phyloP scores from a whole-genome alignment of 75 land plant genomes.

The Ceratopteris richardii region DNA sequence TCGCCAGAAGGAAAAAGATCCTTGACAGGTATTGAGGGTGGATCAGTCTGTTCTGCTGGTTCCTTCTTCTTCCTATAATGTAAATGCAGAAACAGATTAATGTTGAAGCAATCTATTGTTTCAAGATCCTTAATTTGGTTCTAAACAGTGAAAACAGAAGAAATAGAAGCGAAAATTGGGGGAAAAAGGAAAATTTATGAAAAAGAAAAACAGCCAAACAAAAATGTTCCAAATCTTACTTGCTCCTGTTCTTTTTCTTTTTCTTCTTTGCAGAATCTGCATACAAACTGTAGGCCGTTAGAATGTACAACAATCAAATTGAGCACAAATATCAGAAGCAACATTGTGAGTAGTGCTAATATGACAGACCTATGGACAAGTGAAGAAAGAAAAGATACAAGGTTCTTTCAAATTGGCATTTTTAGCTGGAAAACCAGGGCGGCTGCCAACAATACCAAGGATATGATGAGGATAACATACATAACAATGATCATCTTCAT shows the following conservation, averaged over 20 bases:
- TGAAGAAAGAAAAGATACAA: background rate
- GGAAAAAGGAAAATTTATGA: background rate
- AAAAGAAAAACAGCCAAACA: no score
- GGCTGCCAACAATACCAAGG: background rate
- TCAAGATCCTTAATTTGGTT: no score
- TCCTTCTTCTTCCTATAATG: conserved; percentile 77
- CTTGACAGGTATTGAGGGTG: conserved; percentile 81
- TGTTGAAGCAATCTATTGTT: background rate
- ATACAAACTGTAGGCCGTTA: background rate
- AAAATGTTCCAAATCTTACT: no score
- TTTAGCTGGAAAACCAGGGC: background rate
- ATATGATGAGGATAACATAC: no score
- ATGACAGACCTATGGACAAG: background rate
- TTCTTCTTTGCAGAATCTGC: conserved; percentile 83
- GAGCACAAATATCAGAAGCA: no score
- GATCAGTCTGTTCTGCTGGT: conserved; percentile 69
- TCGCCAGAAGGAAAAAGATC: conserved; percentile 91
- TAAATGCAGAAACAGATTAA: background rate
- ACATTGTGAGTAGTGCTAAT: background rate
- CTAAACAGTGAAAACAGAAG: background rate
- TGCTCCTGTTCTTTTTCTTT: conserved; percentile 86
- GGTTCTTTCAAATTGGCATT: background rate
- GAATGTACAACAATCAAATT: no score
- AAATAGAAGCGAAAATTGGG: background rate
- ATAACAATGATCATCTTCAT: no score